Evolutionary conservation across 371 early-diverging fungal species (phyloP).

Genomic region (Apophysomyces trapeziformis): DNA sequence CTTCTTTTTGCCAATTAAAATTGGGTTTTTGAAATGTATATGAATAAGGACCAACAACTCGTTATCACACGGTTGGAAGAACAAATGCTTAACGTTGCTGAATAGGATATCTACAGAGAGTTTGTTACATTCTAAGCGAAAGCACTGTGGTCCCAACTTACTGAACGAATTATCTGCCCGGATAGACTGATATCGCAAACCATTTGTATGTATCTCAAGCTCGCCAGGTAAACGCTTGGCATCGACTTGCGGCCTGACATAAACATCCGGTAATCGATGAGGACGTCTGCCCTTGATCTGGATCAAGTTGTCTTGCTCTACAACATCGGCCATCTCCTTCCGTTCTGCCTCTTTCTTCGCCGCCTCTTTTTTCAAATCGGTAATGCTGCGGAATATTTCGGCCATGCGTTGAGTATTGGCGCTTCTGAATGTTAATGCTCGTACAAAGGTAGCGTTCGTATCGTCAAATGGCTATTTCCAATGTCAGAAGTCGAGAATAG

Average conservation of each 20-base stretch:
- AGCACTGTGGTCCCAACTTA: slow-evolving; percentile 28
- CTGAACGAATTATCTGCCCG: slow-evolving; percentile 84
- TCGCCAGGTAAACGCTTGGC: slow-evolving; percentile 92
- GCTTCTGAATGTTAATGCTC: slow-evolving; percentile 90
- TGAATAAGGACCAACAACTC: slow-evolving; percentile 97
- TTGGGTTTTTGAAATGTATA: slow-evolving; percentile 95
- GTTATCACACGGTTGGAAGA: slow-evolving; percentile 98
- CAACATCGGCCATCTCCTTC: slow-evolving; percentile 94
- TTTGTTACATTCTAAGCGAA: neutral
- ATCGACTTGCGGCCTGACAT: slow-evolving; percentile 83
- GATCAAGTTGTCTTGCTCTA: slow-evolving; percentile 91
- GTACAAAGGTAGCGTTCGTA: slow-evolving; percentile 87
- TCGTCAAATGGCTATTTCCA: slow-evolving; percentile 80
- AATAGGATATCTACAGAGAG: slow-evolving; percentile 83
- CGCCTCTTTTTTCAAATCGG: slow-evolving; percentile 89
- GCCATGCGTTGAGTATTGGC: slow-evolving; percentile 83
- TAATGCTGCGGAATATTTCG: slow-evolving; percentile 84
- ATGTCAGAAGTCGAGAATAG: neutral
- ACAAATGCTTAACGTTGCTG: slow-evolving; percentile 97
- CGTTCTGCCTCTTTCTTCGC: slow-evolving; percentile 91
- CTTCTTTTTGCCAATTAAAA: slow-evolving; percentile 98
- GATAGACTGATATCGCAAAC: slow-evolving; percentile 89
- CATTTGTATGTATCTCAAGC: slow-evolving; percentile 94
- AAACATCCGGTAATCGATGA: slow-evolving; percentile 83
- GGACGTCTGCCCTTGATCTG: slow-evolving; percentile 84